Conservation (phyloP, 164 flowering plant species). For the Annona squamosa region DNA sequence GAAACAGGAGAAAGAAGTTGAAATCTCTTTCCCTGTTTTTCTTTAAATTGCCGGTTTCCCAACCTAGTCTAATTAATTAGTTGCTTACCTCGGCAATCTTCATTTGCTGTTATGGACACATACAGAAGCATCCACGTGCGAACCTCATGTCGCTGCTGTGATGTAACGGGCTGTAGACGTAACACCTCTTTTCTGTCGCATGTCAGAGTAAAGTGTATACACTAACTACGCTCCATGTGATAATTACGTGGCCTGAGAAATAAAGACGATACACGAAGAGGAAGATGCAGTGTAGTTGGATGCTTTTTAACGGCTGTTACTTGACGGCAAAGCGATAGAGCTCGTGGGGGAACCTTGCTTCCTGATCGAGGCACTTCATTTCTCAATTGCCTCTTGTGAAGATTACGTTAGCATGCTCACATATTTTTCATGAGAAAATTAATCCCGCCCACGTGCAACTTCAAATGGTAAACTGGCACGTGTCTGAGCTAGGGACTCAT, state of each 20-base stretch:
- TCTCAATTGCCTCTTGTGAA: neutral
- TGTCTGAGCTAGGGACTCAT: no score
- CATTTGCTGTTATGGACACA: neutral
- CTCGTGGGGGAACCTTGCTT: neutral
- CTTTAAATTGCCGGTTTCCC: no score
- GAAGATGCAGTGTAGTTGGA: neutral
- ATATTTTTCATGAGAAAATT: no score
- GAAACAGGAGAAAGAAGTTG: no score
- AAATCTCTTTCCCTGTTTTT: no score
- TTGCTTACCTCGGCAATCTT: no score
- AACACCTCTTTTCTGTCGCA: neutral
- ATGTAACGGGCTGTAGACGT: slow-evolving; percentile 1
- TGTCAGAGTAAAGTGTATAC: neutral
- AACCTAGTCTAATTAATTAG: no score
- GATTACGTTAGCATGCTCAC: neutral
- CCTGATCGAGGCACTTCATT: neutral
- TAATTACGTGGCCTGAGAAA: no score
- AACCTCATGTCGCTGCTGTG: neutral
- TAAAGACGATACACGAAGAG: neutral
- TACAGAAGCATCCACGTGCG: neutral
- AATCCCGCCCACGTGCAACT: no score
- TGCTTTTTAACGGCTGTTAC: slow-evolving; percentile 4
- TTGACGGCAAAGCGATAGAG: slow-evolving; percentile 1
- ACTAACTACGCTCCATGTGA: no score
- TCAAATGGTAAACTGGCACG: no score